Base-by-base conservation (phyloP, 1,139 yeast genomes). In the Yamadazyma atmosphaerica region DNA sequence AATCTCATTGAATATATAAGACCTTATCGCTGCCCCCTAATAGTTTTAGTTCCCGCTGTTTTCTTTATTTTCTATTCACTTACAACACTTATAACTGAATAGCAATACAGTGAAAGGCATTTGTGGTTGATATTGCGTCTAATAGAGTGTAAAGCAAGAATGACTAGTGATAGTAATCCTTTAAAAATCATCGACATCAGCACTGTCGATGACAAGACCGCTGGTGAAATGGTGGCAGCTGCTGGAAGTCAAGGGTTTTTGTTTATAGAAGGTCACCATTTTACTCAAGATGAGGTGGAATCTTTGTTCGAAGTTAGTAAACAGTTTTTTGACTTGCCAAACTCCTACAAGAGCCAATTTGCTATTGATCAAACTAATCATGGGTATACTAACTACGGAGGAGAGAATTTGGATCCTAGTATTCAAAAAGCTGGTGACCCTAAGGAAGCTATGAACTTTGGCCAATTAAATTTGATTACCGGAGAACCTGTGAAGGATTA, bases 241-340 rank as follows among this genome's bases (percentile, higher is more conserved):
- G 87, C 88, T 6, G 66, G 78, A 12, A 61, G 77, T 0, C 83
- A 83, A 45, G 94, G 95, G 0, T 85, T 86, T 51, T 64, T 85
- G 32, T 82, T 83, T 50, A 67, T 85, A 5, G 86, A 83, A 50
- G 90, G 92, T 7, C 87, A 85, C 46, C 82, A 75, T 6, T 81
- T 85, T 54, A 61, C 78, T 0, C 74, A 73, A 41, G 58, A 61
- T 4, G 89, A 83, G 45, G 83, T 84, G 6, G 76, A 77, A 38
- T 55, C 56, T 2, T 59, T 80, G 31, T 84, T 85, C 50, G 58
- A 53, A 9, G 47, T 80, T 36, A 78, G 88, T n/a, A 63, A 69
- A 42, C 56, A 68, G 16, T 84, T 79, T 54, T 85, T 85, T 49
- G 65, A 65, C 3, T 60, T 74, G 30, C 80, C 86, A 0, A 40